Evolutionary conservation across 73 alveolate species (phyloP).

Genomic region (Tetrahymena thermophila): DNA sequence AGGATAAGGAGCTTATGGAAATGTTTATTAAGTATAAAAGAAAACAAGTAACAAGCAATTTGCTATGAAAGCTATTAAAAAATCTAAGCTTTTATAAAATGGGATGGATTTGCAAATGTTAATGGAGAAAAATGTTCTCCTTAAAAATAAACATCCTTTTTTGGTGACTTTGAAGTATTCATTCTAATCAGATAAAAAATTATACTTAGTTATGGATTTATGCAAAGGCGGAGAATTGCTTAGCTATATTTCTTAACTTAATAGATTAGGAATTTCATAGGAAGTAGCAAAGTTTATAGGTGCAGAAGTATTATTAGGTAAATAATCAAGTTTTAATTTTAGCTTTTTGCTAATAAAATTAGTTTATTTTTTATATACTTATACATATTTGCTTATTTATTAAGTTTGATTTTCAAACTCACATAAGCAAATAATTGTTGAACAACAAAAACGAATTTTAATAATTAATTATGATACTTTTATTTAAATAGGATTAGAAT

Average conservation of each 20-base stretch:
- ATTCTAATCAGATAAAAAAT: slow-evolving; percentile 77
- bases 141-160: slow-evolving; percentile 74
- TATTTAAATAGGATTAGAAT: slow-evolving; percentile 11
- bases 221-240: slow-evolving; percentile 80
- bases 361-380: too few species aligned
- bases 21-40: not conserved
- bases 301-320: slow-evolving; percentile 17
- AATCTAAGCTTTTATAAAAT: not conserved
- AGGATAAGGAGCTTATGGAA: not conserved
- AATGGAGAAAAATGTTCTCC: slow-evolving; percentile 80
- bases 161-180: slow-evolving; percentile 78
- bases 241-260: not conserved
- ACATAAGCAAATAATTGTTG: not conserved
- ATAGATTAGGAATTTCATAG: slow-evolving; percentile 1
- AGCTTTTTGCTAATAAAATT: not conserved
- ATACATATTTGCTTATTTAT: too few species aligned
- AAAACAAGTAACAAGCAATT: not conserved
- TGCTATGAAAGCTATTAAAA: not conserved
- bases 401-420: not conserved
- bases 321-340: not conserved
- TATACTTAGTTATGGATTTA: slow-evolving; percentile 83
- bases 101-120: slow-evolving; percentile 43
- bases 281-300: slow-evolving; percentile 14
- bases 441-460: not conserved
- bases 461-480: not conserved